These are phyloP conservation scores for Phoma sp. DNA, from an alignment of 2,329 filamentous ascomycete species.

Conservation along the genomic window DNA sequence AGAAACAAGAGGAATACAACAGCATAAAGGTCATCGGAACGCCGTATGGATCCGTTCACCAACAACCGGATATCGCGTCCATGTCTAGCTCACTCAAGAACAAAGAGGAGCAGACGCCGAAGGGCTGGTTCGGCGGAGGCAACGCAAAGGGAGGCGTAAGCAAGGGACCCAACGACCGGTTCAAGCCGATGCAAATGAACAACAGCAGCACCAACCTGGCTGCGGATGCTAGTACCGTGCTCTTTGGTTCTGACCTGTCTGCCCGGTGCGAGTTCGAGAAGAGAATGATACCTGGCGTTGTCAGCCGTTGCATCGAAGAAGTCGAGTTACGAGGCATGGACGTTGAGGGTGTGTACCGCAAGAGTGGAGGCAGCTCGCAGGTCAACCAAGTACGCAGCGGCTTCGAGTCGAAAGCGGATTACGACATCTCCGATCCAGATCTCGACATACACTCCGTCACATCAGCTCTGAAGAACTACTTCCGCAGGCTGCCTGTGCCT, in stretches of 20 bases:
- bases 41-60: conserved; percentile 46
- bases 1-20: conserved; percentile 63
- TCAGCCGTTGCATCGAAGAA: conserved; percentile 93
- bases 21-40: conserved; percentile 60
- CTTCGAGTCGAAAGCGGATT: conserved; percentile 85
- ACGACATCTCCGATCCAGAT: conserved; percentile 90
- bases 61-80: conserved; percentile 42
- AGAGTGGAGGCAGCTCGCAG: conserved; percentile 91
- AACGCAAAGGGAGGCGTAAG: conserved; percentile 26
- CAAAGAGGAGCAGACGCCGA: conserved; percentile 34
- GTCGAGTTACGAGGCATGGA: conserved; percentile 95
- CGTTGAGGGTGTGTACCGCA: conserved; percentile 95
- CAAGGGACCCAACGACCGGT: conserved; percentile 27
- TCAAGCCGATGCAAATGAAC: conserved; percentile 48
- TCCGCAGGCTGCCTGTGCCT: conserved; percentile 88
- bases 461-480: conserved; percentile 95
- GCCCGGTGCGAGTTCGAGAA: conserved; percentile 88
- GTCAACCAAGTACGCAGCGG: conserved; percentile 89
- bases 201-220: conserved; percentile 53
- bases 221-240: conserved; percentile 51
- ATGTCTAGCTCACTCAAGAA: conserved; percentile 37
- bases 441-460: conserved; percentile 97
- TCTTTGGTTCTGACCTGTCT: conserved; percentile 90
- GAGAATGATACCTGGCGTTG: conserved; percentile 85
- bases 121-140: conserved; percentile 43